Base-by-base conservation (phyloP, 83 land plant genomes). In the Diphasiastrum complanatum region DNA sequence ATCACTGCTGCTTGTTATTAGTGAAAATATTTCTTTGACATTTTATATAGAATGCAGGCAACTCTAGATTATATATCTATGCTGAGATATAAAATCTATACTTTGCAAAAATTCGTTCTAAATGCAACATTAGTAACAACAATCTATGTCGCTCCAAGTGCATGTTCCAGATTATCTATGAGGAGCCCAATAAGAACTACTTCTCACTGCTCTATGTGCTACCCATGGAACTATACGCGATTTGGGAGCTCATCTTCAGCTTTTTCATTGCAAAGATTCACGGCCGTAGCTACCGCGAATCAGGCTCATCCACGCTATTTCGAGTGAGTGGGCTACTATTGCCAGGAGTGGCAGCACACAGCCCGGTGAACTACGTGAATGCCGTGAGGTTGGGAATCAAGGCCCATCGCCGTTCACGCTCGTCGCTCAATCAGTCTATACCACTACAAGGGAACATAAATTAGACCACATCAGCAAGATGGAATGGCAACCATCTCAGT, bases 321-420 rank as follows among this genome's bases (percentile, higher is more conserved):
- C 59, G 95, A 40, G 4, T 80, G 1, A 2, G 73, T 14, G 95
- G 84, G 12, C 38, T 85, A 47, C 5, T 80, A 2, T 3, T 83
- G 18, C 82, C 90, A 0, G 91, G 91, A 8, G 0, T 85, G 0
- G 62, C 80, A 0, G 76, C 68, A 5, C 95, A 88, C 60, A 48
- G 50, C 27, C 82, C 82, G 2, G 79, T 75, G n/a, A 88, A 88
- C 52, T 88, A 88, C 60, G 72, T 79, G 19, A 85, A 82, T 47
- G 50, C 75, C 0, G 61, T 82, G 23, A 68, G 95, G 20, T 36
- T 85, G 33, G 72, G 72, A n/a, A n/a, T n/a, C n/a, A n/a, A n/a
- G n/a, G n/a, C n/a, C n/a, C n/a, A n/a, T n/a, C n/a, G n/a, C n/a
- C n/a, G n/a, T n/a, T n/a, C n/a, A n/a, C n/a, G n/a, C n/a, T n/a